These are phyloP conservation scores for Condylostoma magnum DNA, from an alignment of 169 alveolate species.

Conservation along the genomic window DNA sequence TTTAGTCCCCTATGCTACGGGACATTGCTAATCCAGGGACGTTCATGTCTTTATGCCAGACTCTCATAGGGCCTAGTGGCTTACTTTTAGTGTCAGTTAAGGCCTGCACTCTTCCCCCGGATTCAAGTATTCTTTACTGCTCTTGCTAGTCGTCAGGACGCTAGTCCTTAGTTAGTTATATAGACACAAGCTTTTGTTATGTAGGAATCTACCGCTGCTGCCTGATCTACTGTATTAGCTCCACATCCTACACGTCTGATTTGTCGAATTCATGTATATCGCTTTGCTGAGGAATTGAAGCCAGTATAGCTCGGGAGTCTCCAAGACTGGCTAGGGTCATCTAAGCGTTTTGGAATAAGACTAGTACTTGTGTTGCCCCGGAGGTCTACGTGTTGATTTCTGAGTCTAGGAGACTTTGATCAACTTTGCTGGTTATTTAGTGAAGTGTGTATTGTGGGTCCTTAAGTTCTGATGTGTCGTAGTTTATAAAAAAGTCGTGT, in stretches of 20 bases:
- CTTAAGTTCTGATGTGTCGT: too few species aligned
- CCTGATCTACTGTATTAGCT: not conserved
- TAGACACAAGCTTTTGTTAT: not conserved
- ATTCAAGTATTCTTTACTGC: conserved; percentile 26
- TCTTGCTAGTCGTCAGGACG: conserved; percentile 28
- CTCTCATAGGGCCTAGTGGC: conserved; percentile 24
- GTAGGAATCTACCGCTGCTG: conserved; percentile 1
- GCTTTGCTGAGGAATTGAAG: conserved; percentile 12
- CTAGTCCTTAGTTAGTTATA: conserved; percentile 25
- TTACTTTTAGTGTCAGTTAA: conserved; percentile 21
- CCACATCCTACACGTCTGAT: not conserved
- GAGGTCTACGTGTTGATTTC: too few species aligned
- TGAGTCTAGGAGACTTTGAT: too few species aligned
- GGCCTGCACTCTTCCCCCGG: conserved; percentile 23
- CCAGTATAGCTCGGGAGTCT: conserved; percentile 31
- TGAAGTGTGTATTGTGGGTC: too few species aligned
- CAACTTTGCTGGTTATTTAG: too few species aligned
- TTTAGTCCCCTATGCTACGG: conserved; percentile 30
- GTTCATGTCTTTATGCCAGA: not conserved
- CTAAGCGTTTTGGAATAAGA: too few species aligned
- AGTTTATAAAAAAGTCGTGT: not conserved
- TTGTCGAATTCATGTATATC: not conserved
- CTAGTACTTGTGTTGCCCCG: too few species aligned
- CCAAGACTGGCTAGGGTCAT: conserved; percentile 20
- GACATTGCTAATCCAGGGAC: conserved; percentile 30